Conservation (phyloP, 106 monocot species). For the Cymbidium sinense region DNA sequence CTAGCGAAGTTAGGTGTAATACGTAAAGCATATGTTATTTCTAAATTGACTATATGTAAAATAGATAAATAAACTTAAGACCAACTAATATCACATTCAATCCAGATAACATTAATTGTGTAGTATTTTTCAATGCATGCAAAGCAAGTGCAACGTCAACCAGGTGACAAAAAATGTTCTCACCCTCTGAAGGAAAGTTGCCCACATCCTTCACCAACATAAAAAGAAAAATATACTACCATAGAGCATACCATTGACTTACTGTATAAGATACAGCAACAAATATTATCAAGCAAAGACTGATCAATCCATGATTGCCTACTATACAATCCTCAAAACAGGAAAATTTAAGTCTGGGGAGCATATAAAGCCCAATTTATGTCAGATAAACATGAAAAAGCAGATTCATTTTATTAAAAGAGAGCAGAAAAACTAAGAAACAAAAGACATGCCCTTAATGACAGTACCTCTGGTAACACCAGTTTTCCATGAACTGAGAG, state of each 20-base stretch:
- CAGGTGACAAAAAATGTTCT: neutral
- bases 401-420: neutral
- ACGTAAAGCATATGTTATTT: neutral
- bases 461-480: slow-evolving; percentile 95
- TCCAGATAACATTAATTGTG: neutral
- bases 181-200: neutral
- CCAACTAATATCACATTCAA: neutral
- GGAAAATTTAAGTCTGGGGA: neutral
- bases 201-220: neutral
- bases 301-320: neutral
- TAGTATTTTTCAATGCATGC: neutral
- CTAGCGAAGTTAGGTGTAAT: neutral
- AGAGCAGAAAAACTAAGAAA: neutral
- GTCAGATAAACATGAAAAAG: neutral
- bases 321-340: neutral
- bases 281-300: neutral
- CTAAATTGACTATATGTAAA: neutral
- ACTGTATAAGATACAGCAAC: too few relatives aligned
- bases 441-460: neutral
- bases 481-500: slow-evolving; percentile 99
- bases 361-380: neutral
- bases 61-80: neutral
- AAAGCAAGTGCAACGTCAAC: neutral
- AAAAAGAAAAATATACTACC: neutral
- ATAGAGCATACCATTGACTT: neutral